Evolutionary conservation across 148 eudicot genomes (phyloP).

Genomic region (Persicaria tinctoria): DNA sequence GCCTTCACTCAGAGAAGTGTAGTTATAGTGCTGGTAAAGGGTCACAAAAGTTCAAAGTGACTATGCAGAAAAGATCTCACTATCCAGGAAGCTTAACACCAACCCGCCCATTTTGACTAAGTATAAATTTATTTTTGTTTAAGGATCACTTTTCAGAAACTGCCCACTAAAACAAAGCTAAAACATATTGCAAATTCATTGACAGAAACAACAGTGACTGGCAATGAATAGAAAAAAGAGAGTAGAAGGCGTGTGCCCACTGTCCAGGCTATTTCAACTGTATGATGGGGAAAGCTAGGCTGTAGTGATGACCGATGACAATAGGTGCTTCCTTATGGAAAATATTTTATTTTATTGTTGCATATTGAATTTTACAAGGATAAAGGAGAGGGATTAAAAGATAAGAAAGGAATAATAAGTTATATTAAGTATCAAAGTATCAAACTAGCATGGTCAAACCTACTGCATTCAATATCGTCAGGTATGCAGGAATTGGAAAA

Average conservation of each 20-base stretch:
- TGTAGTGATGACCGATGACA: neutral
- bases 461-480: neutral
- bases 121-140: no score
- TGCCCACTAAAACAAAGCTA: neutral
- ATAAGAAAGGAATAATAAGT: neutral
- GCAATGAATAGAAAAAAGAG: neutral
- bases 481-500: neutral
- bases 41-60: neutral
- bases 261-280: neutral
- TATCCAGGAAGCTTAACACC: neutral
- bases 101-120: no score
- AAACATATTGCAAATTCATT: neutral
- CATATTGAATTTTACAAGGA: neutral
- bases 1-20: neutral
- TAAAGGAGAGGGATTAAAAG: neutral
- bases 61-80: neutral
- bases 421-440: neutral
- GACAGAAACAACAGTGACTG: neutral
- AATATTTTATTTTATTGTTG: no score
- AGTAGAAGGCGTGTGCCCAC: neutral
- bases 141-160: neutral
- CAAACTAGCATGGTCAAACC: neutral
- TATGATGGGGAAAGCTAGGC: neutral
- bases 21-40: neutral
- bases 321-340: neutral